phyloP scores from a whole-genome alignment of 371 early-diverging fungal genomes.

The Syncephalis plumigaleata region DNA sequence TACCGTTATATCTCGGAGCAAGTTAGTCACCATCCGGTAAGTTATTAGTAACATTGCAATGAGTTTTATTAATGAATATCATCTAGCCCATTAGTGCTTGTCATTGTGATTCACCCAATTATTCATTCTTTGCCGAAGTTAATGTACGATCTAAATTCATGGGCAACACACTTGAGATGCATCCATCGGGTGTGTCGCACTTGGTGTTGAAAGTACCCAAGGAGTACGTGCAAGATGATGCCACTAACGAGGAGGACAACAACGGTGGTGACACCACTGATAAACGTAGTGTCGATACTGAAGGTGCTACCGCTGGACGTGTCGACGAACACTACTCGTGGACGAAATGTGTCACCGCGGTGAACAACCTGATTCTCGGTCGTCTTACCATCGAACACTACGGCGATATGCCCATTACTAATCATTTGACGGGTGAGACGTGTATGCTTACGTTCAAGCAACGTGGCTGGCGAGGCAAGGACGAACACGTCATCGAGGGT shows the following conservation, averaged over 20 bases:
- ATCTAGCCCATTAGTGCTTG: slow-evolving; percentile 61
- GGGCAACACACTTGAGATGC: slow-evolving; percentile 60
- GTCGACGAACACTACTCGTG: slow-evolving; percentile 59
- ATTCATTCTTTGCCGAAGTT: slow-evolving; percentile 58
- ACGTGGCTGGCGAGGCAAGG: slow-evolving; percentile 37
- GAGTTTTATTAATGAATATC: not conserved
- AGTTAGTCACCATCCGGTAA: slow-evolving; percentile 67
- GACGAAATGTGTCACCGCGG: slow-evolving; percentile 64
- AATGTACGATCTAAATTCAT: slow-evolving; percentile 62
- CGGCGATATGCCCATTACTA: slow-evolving; percentile 59
- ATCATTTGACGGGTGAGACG: slow-evolving; percentile 53
- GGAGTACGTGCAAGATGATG: slow-evolving; percentile 11
- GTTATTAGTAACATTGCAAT: slow-evolving; percentile 7
- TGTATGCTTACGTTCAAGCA: slow-evolving; percentile 54
- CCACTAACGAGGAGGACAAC: slow-evolving; percentile 8
- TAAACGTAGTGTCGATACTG: slow-evolving; percentile 8
- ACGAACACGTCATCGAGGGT: slow-evolving; percentile 43
- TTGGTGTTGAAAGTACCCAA: slow-evolving; percentile 43
- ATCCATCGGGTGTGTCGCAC: slow-evolving; percentile 60
- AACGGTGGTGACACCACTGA: too few relatives aligned
- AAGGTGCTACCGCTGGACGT: not conserved
- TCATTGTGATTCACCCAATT: slow-evolving; percentile 60
- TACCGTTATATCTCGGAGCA: slow-evolving; percentile 70
- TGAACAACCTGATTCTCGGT: slow-evolving; percentile 71
- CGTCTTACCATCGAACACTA: slow-evolving; percentile 61